Conservation (phyloP, 768 basidiomycete species). For the Porpolomopsis calyptriformis region DNA sequence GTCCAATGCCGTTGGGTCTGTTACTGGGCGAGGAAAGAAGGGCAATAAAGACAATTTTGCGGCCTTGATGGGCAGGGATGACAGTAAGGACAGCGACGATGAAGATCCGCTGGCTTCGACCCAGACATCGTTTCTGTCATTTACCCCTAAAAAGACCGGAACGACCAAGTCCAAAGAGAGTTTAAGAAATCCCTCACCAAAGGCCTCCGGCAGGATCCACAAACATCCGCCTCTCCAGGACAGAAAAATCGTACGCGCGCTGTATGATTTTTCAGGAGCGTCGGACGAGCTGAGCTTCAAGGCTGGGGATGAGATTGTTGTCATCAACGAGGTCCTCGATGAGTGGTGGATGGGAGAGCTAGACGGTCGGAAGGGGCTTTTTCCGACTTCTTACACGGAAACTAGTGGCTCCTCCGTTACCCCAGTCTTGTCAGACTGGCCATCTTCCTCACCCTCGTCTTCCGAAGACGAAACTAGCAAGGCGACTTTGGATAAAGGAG, state of each 20-base stretch:
- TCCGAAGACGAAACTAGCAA: constrained; percentile 2
- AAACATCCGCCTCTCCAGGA: constrained; percentile 41
- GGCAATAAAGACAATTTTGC: constrained; percentile 55
- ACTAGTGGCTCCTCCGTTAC: too few relatives aligned
- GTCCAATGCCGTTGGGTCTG: constrained; percentile 49
- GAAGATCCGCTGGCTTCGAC: constrained; percentile 15
- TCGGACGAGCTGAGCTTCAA: constrained; percentile 71
- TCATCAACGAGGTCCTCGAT: constrained; percentile 72
- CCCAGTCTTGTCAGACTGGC: neutral
- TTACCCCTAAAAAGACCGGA: constrained; percentile 19
- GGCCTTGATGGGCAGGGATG: constrained; percentile 36
- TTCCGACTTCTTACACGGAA: constrained; percentile 73
- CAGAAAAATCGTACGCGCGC: constrained; percentile 51
- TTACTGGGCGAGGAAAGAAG: constrained; percentile 46
- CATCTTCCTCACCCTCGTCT: neutral
- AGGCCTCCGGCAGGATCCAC: constrained; percentile 30
- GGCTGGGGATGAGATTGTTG: constrained; percentile 63
- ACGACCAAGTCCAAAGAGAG: constrained; percentile 28
- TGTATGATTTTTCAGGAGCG: constrained; percentile 66
- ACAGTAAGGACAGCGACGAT: constrained; percentile 20
- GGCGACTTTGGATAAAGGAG: constrained; percentile 10
- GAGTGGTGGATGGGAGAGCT: constrained; percentile 88
- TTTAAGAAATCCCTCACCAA: constrained; percentile 20
- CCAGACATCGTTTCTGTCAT: constrained; percentile 19
- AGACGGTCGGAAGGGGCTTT: constrained; percentile 62